These are phyloP conservation scores for Penicillium crustosum DNA, from an alignment of 2,329 filamentous ascomycete species.

Conservation along the genomic window DNA sequence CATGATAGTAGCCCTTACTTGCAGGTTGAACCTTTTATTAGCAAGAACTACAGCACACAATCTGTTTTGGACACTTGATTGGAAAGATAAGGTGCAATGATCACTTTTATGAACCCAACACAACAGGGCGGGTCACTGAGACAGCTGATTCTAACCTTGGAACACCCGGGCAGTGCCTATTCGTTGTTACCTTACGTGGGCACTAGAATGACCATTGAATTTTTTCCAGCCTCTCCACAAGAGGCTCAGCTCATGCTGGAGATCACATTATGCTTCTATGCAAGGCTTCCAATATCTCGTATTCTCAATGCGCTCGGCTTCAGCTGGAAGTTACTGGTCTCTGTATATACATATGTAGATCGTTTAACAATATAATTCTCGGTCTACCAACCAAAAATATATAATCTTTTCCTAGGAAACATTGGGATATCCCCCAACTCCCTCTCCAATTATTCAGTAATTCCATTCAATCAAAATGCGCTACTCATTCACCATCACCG, in stretches of 20 bases:
- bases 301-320: slow-evolving; percentile 1
- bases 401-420: not conserved
- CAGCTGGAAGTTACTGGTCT: not conserved
- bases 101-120: slow-evolving; percentile 1
- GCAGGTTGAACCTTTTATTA: not conserved
- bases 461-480: slow-evolving; percentile 7
- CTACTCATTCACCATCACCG: slow-evolving; percentile 4
- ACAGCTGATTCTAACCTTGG: not conserved
- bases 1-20: not conserved
- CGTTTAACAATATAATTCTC: not conserved
- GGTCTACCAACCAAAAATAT: not conserved
- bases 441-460: not conserved
- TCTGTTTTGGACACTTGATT: not conserved
- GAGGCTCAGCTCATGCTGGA: slow-evolving; percentile 2
- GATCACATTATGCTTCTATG: slow-evolving; percentile 2
- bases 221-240: not conserved
- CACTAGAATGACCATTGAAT: not conserved
- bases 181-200: not conserved
- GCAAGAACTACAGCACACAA: not conserved
- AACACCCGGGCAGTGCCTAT: not conserved
- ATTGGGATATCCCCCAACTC: not conserved
- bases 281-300: slow-evolving; percentile 8
- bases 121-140: not conserved
- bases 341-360: not conserved
- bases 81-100: slow-evolving; percentile 6